Conservation (phyloP, 768 basidiomycete genomes). For the Panus rudis region DNA sequence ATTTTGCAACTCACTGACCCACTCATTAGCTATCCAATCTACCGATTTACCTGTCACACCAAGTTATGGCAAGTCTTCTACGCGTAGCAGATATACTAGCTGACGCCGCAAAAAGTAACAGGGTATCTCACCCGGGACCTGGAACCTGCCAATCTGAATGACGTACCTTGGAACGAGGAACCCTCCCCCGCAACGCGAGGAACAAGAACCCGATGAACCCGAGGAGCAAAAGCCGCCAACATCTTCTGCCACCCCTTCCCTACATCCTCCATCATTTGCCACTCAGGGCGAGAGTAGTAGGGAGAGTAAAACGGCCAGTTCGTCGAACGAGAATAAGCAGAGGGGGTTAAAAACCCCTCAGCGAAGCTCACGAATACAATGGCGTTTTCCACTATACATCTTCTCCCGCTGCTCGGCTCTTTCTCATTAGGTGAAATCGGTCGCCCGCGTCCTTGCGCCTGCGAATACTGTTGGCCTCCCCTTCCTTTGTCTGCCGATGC, state of each 20-base stretch:
- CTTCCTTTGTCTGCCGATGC: too few species aligned
- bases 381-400: too few species aligned
- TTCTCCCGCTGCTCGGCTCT: too few species aligned
- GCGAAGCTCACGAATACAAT: too few species aligned
- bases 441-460: too few species aligned
- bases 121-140: constrained; percentile 16
- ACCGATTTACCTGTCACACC: constrained; percentile 39
- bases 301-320: constrained; percentile 38
- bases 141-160: constrained; percentile 34
- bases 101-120: constrained; percentile 39
- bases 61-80: constrained; percentile 51
- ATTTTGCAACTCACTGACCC: background rate
- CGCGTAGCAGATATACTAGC: constrained; percentile 51
- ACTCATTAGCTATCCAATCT: background rate
- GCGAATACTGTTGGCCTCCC: too few species aligned
- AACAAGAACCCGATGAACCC: background rate
- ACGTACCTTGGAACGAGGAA: constrained; percentile 31
- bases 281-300: constrained; percentile 6
- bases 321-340: constrained; percentile 72
- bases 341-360: constrained; percentile 61
- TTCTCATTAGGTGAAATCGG: too few species aligned
- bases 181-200: background rate
- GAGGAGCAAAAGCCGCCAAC: background rate
- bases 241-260: background rate
- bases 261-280: background rate